Percentiles rank a stretch among this genome's conserved stretches.
These are phyloP conservation scores for Podaxis carcinomalis DNA, from an alignment of 768 basidiomycete genomes.

Conservation along the genomic window DNA sequence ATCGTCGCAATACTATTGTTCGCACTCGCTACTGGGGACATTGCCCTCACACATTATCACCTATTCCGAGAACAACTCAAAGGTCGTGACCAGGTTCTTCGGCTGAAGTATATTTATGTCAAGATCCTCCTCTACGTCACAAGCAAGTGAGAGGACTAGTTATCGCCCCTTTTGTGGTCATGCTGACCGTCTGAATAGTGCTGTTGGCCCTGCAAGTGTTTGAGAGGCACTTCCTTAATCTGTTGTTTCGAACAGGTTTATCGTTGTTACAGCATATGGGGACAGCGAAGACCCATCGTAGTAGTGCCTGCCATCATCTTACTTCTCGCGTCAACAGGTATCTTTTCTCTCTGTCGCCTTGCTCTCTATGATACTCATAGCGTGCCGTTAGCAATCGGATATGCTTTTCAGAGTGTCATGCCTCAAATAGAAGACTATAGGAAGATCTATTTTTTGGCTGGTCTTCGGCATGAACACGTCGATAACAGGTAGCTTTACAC, in stretches of 20 bases:
- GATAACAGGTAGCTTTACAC: slow-evolving; percentile 24
- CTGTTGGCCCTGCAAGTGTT: neutral
- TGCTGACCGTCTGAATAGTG: neutral
- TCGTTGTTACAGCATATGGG: slow-evolving; percentile 35
- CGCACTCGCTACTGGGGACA: slow-evolving; percentile 28
- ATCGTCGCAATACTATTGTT: slow-evolving; percentile 31
- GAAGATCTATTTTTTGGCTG: slow-evolving; percentile 28
- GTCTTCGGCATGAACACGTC: slow-evolving; percentile 30
- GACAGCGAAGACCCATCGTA: slow-evolving; percentile 22
- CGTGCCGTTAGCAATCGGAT: neutral
- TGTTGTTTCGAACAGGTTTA: slow-evolving; percentile 17
- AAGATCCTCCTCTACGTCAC: slow-evolving; percentile 25
- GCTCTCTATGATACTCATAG: neutral
- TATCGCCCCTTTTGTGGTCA: neutral
- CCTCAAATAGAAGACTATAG: slow-evolving; percentile 19
- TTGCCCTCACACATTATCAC: slow-evolving; percentile 27
- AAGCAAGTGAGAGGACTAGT: slow-evolving; percentile 28
- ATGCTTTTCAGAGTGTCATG: neutral
- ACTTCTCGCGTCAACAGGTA: slow-evolving; percentile 29
- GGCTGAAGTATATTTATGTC: slow-evolving; percentile 27
- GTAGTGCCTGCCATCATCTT: slow-evolving; percentile 22
- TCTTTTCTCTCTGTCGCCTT: neutral
- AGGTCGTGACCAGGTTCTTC: slow-evolving; percentile 15
- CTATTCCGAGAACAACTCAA: slow-evolving; percentile 21
- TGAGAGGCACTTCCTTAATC: neutral